phyloP scores from a whole-genome alignment of 1,284 basidiomycete species.

The Tylopilus microsporus region DNA sequence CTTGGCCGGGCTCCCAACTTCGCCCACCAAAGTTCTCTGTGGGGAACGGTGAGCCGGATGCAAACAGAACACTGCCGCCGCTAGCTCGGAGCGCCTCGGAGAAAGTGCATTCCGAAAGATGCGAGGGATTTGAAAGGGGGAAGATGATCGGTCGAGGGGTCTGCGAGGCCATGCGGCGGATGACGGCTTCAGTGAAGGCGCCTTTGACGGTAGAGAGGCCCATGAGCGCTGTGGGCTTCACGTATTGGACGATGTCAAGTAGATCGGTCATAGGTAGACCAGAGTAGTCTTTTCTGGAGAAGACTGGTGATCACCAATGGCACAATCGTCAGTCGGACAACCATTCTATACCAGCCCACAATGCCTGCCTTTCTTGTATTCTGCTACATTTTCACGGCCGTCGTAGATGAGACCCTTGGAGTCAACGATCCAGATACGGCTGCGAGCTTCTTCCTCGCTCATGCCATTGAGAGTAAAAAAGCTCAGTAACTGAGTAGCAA shows the following conservation, averaged over 20 bases:
- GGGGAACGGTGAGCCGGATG: constrained; percentile 87
- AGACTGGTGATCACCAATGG: constrained; percentile 45
- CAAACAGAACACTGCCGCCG: constrained; percentile 75
- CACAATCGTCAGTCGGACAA: background rate
- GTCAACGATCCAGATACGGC: constrained; percentile 80
- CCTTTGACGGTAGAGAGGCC: constrained; percentile 86
- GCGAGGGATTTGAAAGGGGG: constrained; percentile 91
- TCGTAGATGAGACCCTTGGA: constrained; percentile 82
- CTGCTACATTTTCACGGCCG: constrained; percentile 59
- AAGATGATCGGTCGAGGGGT: constrained; percentile 91
- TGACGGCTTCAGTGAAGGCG: constrained; percentile 74
- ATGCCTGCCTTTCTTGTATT: constrained; percentile 74
- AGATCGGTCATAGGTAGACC: constrained; percentile 74
- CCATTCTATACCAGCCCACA: background rate
- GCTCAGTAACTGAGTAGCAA: constrained; percentile 83
- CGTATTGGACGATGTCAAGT: constrained; percentile 77
- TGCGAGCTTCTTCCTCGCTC: constrained; percentile 71
- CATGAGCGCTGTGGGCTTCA: constrained; percentile 87
- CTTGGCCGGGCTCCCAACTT: constrained; percentile 79
- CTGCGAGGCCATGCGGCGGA: constrained; percentile 78
- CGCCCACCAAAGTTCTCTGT: constrained; percentile 56
- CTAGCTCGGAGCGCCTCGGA: constrained; percentile 78
- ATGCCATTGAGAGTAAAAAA: constrained; percentile 83
- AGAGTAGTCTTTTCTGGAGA: constrained; percentile 75
- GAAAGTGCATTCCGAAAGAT: constrained; percentile 82